Evolutionary conservation across 192 early-diverging fungal genomes (phyloP), one percentile per base, ranked within the genome.

Genomic region (Allomyces macrogynus): DNA sequence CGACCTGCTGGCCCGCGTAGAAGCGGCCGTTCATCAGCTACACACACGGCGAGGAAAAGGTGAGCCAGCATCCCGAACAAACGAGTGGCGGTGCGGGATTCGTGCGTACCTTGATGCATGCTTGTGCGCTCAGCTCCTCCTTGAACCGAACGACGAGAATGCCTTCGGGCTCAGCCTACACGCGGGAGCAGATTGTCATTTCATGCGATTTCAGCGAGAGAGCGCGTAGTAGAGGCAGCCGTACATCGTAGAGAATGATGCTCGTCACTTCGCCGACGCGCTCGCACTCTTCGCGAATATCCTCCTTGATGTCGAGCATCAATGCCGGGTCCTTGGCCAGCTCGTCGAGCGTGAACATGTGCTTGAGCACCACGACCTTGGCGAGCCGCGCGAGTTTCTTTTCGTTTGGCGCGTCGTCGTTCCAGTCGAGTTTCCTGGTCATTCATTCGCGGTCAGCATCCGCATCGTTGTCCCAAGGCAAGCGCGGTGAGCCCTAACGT

Each of bases 191-290:
- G 9, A 4, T n/a, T 25, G 10, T 14, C 20, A n/a, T 23, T 0
- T 7, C 61, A 42, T 12, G 18, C 23, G 9, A 64, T 20, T 4
- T 16, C 22, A 11, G 23, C 42, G n/a, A 64, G 23, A 61, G 18
- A 69, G 40, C 0, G 27, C 4, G 10, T n/a, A 66, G 5, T 43
- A 10, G 43, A 61, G 26, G 4, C 1, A n/a, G 16, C 79, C 85
- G 75, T 83, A 91, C 90, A 75, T 99, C 95, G 70, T 89, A 96
- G 14, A 99, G 72, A 54, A 90, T 84, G 7, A 99, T 89, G 68
- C 91, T 95, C 23, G 93, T 93, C 3, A 96, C 92, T 62, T 88
- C 86, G 16, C 95, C 95, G 12, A 95, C 68, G 64, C 88, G 90
- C 68, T 94, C 92, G 69, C 92, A 93, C 66, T 99, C 95, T 23